Percentiles rank a stretch among this genome's conserved stretches.
Conservation (phyloP, 345 rosid species). For the Erucastrum elatum region DNA sequence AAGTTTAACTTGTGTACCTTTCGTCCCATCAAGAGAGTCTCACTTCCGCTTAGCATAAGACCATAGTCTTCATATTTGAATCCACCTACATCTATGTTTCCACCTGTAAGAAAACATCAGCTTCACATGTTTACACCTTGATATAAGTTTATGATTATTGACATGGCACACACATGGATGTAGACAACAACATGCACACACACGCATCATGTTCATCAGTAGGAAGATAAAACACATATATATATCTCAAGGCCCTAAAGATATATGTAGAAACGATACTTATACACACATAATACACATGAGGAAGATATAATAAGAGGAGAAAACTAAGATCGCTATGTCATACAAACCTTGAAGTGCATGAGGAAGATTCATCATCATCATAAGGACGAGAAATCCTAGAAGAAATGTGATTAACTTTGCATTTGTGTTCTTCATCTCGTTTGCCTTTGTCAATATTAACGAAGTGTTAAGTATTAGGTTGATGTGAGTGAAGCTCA, state of each 20-base stretch:
- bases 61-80: constrained; percentile 18
- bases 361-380: constrained; percentile 13
- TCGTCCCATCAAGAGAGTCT: constrained; percentile 26
- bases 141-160: not conserved
- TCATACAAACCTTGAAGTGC: constrained; percentile 28
- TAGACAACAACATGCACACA: not conserved
- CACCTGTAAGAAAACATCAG: constrained; percentile 10
- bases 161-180: not conserved
- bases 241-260: not conserved
- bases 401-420: constrained; percentile 20
- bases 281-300: not conserved
- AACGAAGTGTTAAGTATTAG: constrained; percentile 6
- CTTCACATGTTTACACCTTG: constrained; percentile 7
- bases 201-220: not conserved
- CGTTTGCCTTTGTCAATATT: constrained; percentile 1
- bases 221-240: not conserved
- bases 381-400: constrained; percentile 26
- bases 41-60: constrained; percentile 21
- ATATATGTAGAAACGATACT: not conserved
- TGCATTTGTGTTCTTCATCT: constrained; percentile 29
- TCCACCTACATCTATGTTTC: constrained; percentile 27
- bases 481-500: constrained; percentile 13
- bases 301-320: not conserved
- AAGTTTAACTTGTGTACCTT: constrained; percentile 22
- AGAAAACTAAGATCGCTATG: not conserved